Evolutionary conservation across 305 asterid species (phyloP), one percentile per base, ranked within the genome.

Genomic region (Andrographis paniculata): DNA sequence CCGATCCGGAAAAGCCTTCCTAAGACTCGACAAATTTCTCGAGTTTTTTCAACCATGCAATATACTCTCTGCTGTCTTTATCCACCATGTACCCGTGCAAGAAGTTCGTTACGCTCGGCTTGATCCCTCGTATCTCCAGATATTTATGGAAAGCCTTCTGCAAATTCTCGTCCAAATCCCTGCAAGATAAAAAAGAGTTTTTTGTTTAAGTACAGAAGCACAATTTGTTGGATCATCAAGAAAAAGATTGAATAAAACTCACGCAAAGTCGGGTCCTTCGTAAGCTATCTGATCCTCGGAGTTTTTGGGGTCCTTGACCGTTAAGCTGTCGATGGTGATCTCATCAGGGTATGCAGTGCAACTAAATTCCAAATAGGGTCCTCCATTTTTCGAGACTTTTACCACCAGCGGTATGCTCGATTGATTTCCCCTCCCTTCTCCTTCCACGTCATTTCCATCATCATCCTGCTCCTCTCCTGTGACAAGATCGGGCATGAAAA

Each of bases 121-220:
- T 82, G 55, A 89, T 60, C 53, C 98, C 98, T 68, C 95, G 69
- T 8, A 73, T 68, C 71, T 89, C 95, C 42, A 89, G 68, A 68
- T 82, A 89, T 80, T 80, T 86, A 72, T 71, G 86, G 76, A 89
- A 89, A 38, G 94, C 89, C 71, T 80, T 76, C 82, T 85, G 96
- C 74, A 89, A 65, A 65, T 82, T 89, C 73, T 85, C 94, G 41
- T 89, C 98, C 84, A 89, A 75, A 58, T 85, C 92, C 63, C 95
- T 82, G 68, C 44, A 15, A 23, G 30, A 58, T 24, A 13, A 37
- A 47, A 6, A 21, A 14, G 16, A 5, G 7, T 24, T 8, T n/a
- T 18, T 15, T 3, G 31, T 45, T 47, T 33, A 19, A 28, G 22
- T 41, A 27, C 2, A 15, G 13, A 24, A 24, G 4, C 8, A 4